Base-by-base conservation (phyloP, 2,329 filamentous ascomycete species). In the Hypoxylon sp. region DNA sequence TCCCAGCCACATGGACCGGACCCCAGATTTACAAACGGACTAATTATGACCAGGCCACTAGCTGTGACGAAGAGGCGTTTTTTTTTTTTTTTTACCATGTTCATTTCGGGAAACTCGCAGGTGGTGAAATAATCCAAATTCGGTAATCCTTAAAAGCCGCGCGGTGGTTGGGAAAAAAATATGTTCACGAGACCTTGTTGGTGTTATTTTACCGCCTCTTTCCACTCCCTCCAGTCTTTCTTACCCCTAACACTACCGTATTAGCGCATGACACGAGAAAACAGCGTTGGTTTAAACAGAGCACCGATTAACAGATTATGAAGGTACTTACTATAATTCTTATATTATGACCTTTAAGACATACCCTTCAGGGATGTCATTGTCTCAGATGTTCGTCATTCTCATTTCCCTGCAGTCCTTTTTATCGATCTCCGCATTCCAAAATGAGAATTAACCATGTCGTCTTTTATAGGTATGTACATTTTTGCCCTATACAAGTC, bases 301-400 rank as follows among this genome's bases (percentile, higher is more conserved):
- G 62, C 35, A 61, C 60, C 52, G 58, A 58, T 50, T 63, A 26
- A 37, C 31, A 55, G 37, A 55, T 51, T 63, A 61, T 60, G 53
- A 35, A 14, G 37, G 31, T 26, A 56, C 59, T 46, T 60, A 59
- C 44, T 68, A 68, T 72, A 72, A 46, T 51, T 52, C 13, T 31
- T 42, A 56, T 61, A 57, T 53, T 66, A 64, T 72, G 2, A 65
- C 31, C 31, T 62, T 33, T 54, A 65, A 57, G 57, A 39, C 47
- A 55, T 59, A 26, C 58, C 62, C 11, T 39, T n/a, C 62, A 64
- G 53, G 60, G 63, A 63, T 65, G 59, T 68, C 65, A 67, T 65
- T 64, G 63, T 68, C 64, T 72, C 70, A 68, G 65, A 70, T 70
- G 57, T 63, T 31, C 67, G 65, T 72, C 65, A 70, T 70, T 62